Conservation (phyloP, 371 early-diverging fungal species). For the Sanchytrium tribonematis region DNA sequence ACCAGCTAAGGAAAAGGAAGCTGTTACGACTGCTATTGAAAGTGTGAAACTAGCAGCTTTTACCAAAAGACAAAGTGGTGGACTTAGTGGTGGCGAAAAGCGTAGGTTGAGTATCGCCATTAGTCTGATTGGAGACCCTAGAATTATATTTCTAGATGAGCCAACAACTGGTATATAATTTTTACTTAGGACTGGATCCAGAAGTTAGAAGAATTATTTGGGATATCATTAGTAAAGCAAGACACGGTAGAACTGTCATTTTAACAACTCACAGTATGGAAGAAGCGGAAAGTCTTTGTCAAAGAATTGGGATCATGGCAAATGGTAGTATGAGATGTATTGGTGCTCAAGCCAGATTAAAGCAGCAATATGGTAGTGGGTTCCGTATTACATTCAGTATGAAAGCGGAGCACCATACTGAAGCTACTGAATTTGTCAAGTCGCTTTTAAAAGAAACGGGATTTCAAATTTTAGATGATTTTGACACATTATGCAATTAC, state of each 20-base stretch:
- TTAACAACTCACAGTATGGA: constrained; percentile 29
- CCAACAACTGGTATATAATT: constrained; percentile 13
- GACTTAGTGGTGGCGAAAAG: constrained; percentile 22
- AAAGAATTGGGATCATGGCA: constrained; percentile 39
- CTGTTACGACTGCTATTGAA: constrained; percentile 17
- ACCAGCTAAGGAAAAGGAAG: constrained; percentile 16
- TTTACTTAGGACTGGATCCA: constrained; percentile 23
- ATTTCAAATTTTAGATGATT: neutral
- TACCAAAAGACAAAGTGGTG: constrained; percentile 21
- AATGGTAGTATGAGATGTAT: constrained; percentile 35
- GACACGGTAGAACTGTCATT: constrained; percentile 27
- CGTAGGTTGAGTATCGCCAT: constrained; percentile 19
- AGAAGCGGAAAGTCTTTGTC: constrained; percentile 31
- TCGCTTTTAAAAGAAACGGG: neutral
- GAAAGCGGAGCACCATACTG: constrained; percentile 9
- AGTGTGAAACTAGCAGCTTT: constrained; percentile 23
- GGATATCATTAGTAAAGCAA: constrained; percentile 29
- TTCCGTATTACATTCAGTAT: constrained; percentile 26
- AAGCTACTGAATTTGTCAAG: neutral
- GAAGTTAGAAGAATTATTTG: constrained; percentile 35
- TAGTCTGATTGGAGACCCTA: constrained; percentile 26
- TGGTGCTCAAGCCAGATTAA: constrained; percentile 29
- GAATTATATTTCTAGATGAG: constrained; percentile 42
- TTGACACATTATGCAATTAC: constrained; percentile 9
- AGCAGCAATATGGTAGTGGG: constrained; percentile 36